Percentiles rank a stretch among this genome's conserved stretches.
Conservation (phyloP, 148 eudicot genomes). For the Chenopodium quinoa region DNA sequence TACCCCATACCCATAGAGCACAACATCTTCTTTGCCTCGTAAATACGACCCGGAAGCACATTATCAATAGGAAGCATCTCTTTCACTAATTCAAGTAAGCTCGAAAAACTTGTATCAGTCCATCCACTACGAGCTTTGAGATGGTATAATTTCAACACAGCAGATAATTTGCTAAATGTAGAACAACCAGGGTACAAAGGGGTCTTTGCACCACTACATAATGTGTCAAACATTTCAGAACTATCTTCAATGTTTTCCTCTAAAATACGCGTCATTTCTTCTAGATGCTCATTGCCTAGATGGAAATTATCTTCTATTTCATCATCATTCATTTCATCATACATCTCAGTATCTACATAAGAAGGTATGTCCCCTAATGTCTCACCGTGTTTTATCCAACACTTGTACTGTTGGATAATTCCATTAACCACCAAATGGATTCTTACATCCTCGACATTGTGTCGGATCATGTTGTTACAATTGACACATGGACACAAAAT, state of each 20-base stretch:
- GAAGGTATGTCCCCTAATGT: too few species aligned
- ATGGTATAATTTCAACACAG: neutral
- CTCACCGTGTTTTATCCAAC: too few species aligned
- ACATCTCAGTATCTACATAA: too few species aligned
- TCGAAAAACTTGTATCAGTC: neutral
- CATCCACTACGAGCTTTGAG: neutral
- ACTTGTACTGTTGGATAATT: too few species aligned
- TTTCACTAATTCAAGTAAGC: neutral
- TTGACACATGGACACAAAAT: too few species aligned
- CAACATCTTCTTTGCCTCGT: slow-evolving; percentile 8
- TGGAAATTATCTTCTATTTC: too few species aligned
- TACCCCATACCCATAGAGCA: neutral
- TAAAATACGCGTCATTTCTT: neutral
- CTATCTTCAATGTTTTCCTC: neutral
- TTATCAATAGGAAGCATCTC: neutral
- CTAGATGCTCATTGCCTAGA: neutral
- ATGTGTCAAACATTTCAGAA: slow-evolving; percentile 2
- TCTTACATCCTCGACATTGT: too few species aligned
- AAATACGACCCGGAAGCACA: neutral
- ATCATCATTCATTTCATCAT: too few species aligned
- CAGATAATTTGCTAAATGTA: neutral
- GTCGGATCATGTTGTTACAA: too few species aligned
- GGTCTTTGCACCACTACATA: neutral
- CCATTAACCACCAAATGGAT: too few species aligned
- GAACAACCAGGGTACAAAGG: slow-evolving; percentile 1